Evolutionary conservation across 495 filamentous ascomycete species (phyloP).

Genomic region (Alectoria sarmentosa): DNA sequence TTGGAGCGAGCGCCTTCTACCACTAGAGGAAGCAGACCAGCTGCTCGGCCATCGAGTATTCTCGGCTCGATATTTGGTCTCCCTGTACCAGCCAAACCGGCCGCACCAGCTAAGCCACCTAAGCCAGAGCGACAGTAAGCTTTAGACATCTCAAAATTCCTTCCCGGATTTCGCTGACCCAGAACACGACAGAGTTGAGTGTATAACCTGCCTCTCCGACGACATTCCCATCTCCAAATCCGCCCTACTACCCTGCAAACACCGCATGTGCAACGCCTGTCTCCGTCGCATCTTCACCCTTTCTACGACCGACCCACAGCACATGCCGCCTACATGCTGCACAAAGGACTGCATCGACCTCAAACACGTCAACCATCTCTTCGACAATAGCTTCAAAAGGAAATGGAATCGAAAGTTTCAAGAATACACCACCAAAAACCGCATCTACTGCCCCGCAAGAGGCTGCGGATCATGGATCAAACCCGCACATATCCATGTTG

Average conservation of each 20-base stretch:
- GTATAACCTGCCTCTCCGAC: slow-evolving; percentile 60
- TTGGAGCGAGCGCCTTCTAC: slow-evolving; percentile 11
- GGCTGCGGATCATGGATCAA: slow-evolving; percentile 71
- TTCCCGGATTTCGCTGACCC: neutral
- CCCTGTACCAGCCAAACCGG: slow-evolving; percentile 12
- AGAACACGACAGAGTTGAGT: slow-evolving; percentile 48
- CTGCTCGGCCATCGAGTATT: slow-evolving; percentile 25
- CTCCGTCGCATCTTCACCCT: slow-evolving; percentile 63
- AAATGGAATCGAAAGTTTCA: slow-evolving; percentile 70
- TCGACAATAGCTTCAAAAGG: slow-evolving; percentile 63
- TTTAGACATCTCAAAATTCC: neutral
- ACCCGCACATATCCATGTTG: slow-evolving; percentile 54
- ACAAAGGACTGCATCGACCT: slow-evolving; percentile 62
- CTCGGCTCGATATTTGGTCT: slow-evolving; percentile 32
- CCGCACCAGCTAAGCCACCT: slow-evolving; percentile 2
- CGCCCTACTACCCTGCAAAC: slow-evolving; percentile 64
- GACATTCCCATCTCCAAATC: slow-evolving; percentile 51
- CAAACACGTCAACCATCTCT: slow-evolving; percentile 65
- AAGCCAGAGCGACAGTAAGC: slow-evolving; percentile 12
- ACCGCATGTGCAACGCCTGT: slow-evolving; percentile 72
- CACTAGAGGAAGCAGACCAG: neutral
- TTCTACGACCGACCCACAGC: slow-evolving; percentile 64
- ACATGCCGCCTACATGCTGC: slow-evolving; percentile 79
- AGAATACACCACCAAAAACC: slow-evolving; percentile 66
- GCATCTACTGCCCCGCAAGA: slow-evolving; percentile 63